Evolutionary conservation across 345 rosid genomes (phyloP).

Genomic region (Laguncularia racemosa): DNA sequence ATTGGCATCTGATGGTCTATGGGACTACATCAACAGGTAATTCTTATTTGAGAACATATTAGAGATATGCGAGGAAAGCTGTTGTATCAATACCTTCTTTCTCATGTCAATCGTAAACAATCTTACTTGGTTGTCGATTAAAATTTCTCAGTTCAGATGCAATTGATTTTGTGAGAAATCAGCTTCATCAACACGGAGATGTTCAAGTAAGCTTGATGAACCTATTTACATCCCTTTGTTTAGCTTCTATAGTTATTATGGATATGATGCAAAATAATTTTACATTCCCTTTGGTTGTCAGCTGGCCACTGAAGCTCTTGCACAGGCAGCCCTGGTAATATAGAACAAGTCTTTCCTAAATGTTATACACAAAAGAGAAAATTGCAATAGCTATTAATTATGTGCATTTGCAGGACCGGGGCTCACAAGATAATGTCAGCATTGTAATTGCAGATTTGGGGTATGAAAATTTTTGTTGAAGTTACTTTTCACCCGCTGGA

Average conservation of each 20-base stretch:
- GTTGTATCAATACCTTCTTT: too few species aligned
- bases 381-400: constrained; percentile 7
- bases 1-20: constrained; percentile 87
- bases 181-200: constrained; percentile 80
- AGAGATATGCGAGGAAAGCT: too few species aligned
- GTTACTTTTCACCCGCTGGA: not conserved
- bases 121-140: too few species aligned
- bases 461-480: constrained; percentile 26
- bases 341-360: not conserved
- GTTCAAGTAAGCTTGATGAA: constrained; percentile 56
- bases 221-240: not conserved
- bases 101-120: too few species aligned
- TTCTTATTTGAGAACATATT: not conserved
- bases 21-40: constrained; percentile 94
- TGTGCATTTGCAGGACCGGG: constrained; percentile 49
- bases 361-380: not conserved
- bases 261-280: constrained; percentile 5
- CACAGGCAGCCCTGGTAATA: constrained; percentile 64
- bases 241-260: constrained; percentile 1
- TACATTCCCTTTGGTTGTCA: constrained; percentile 24
- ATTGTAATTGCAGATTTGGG: constrained; percentile 79
- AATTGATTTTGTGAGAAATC: constrained; percentile 63
- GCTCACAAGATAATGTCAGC: constrained; percentile 74
- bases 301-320: constrained; percentile 89
- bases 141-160: constrained; percentile 60